Percentiles rank a stretch among this genome's conserved stretches.
Conservation (phyloP, 176 grass and related monocot species). For the Oryza glumipatula region DNA sequence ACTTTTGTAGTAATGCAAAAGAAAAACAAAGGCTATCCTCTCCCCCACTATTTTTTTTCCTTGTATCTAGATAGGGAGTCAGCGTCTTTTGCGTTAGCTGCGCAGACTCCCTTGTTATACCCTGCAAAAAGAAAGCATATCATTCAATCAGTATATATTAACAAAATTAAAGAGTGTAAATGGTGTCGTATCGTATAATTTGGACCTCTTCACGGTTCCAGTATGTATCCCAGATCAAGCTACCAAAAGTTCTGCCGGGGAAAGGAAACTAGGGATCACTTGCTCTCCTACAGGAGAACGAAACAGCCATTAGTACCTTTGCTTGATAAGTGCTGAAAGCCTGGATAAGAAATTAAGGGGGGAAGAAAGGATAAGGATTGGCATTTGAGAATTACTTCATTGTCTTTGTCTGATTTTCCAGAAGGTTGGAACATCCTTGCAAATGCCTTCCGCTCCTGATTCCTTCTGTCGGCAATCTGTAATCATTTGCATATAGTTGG, state of each 20-base stretch:
- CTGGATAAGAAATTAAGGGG: neutral
- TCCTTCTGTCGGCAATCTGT: conserved; percentile 77
- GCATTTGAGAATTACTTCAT: conserved; percentile 51
- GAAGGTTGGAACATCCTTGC: conserved; percentile 91
- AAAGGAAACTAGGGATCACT: conserved; percentile 44
- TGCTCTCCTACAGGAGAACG: conserved; percentile 35
- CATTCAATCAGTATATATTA: neutral
- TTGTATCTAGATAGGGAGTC: conserved; percentile 41
- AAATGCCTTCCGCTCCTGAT: conserved; percentile 83
- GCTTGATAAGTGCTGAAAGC: neutral
- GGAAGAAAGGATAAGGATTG: neutral
- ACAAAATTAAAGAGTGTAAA: conserved; percentile 3
- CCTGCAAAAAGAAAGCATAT: conserved; percentile 24
- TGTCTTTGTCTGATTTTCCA: conserved; percentile 61
- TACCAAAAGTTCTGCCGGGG: conserved; percentile 45
- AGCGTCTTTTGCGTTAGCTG: neutral
- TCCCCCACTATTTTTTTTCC: conserved; percentile 46
- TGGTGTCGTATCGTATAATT: neutral
- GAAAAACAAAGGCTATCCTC: conserved; percentile 41
- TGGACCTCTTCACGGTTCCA: conserved; percentile 25
- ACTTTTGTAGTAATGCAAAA: conserved; percentile 39
- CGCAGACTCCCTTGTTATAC: conserved; percentile 27
- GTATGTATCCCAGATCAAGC: conserved; percentile 52
- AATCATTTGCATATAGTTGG: conserved; percentile 23
- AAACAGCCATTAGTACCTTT: conserved; percentile 22